Conservation (phyloP, 75 land plant species). For the Sequoiadendron giganteum region DNA sequence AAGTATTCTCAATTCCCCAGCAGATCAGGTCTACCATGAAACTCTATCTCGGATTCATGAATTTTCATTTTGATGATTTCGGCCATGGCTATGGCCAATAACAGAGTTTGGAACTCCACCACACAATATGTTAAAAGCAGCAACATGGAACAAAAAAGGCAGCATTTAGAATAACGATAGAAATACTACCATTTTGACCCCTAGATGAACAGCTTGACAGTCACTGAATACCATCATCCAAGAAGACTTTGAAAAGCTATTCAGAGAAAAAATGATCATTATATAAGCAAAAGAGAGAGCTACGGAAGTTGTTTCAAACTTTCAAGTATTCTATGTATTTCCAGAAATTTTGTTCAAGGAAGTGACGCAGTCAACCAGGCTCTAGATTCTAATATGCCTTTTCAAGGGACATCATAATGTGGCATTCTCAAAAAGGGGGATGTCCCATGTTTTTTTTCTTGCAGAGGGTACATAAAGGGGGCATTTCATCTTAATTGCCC, state of each 20-base stretch:
- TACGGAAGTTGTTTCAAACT: conserved; percentile 44
- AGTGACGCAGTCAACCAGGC: conserved; percentile 33
- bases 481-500: too few species aligned
- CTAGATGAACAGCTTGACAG: conserved; percentile 53
- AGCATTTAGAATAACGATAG: too few species aligned
- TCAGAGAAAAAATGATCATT: conserved; percentile 70
- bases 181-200: background rate
- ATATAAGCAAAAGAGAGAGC: conserved; percentile 75
- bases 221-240: conserved; percentile 68
- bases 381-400: conserved; percentile 73
- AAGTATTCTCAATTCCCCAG: too few species aligned
- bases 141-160: too few species aligned
- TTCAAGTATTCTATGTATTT: conserved; percentile 70
- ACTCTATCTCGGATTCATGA: background rate
- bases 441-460: too few species aligned
- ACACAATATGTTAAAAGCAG: background rate
- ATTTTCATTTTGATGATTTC: background rate
- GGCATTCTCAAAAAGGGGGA: too few species aligned
- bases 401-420: background rate
- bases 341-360: conserved; percentile 48
- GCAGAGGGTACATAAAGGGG: too few species aligned
- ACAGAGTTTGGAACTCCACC: too few species aligned
- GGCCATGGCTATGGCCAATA: too few species aligned
- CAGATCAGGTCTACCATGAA: too few species aligned
- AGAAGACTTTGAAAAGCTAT: conserved; percentile 66